phyloP scores from a whole-genome alignment of 257 asterid species.

The Salvia rosmarinus region DNA sequence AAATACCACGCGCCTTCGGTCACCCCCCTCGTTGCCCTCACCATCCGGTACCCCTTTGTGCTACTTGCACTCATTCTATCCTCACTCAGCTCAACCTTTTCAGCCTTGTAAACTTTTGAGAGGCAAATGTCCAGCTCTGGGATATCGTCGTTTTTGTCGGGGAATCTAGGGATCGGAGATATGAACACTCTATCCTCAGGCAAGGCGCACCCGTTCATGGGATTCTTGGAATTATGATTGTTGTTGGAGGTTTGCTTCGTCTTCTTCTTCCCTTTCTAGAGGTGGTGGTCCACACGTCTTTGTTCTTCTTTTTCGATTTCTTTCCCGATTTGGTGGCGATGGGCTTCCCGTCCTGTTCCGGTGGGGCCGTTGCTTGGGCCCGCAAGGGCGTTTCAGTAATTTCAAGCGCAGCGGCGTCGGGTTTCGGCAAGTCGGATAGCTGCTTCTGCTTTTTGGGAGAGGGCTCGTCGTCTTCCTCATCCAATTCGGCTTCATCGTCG shows the following conservation, averaged over 20 bases:
- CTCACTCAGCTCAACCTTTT: conserved; percentile 87
- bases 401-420: conserved; percentile 27
- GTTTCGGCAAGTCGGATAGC: conserved; percentile 43
- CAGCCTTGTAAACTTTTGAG: conserved; percentile 90
- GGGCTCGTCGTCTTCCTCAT: conserved; percentile 58
- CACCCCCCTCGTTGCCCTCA: conserved; percentile 91
- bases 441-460: conserved; percentile 67
- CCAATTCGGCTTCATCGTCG: conserved; percentile 43
- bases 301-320: conserved; percentile 81
- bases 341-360: conserved; percentile 36
- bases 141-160: conserved; percentile 78
- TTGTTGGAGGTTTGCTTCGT: conserved; percentile 53
- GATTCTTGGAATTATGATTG: conserved; percentile 45
- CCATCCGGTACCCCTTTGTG: conserved; percentile 96
- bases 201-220: conserved; percentile 32
- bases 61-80: conserved; percentile 90
- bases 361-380: conserved; percentile 12
- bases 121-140: conserved; percentile 68
- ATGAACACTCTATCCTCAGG: conserved; percentile 69
- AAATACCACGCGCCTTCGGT: conserved; percentile 92
- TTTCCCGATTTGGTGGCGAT: conserved; percentile 47
- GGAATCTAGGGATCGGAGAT: conserved; percentile 75
- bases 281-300: conserved; percentile 78
- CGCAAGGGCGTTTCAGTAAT: conserved; percentile 44
- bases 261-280: conserved; percentile 84